A percentile compares a stretch with the other conserved stretches of the same genome.
Evolutionary conservation across 495 filamentous ascomycete genomes (phyloP).

Genomic region (Penicillium steckii): DNA sequence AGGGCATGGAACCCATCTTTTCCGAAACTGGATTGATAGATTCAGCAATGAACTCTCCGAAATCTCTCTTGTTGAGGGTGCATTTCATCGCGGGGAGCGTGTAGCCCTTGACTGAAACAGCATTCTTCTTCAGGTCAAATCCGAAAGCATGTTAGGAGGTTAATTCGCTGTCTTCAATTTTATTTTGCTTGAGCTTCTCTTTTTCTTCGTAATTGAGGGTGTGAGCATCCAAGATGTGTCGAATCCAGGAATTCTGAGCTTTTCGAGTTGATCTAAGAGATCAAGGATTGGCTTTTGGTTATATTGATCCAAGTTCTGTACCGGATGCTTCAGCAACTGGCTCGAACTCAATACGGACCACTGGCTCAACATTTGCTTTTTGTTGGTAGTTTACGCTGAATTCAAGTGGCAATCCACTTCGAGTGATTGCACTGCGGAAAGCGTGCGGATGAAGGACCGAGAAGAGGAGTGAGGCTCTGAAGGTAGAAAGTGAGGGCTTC

Average conservation of each 20-base stretch:
- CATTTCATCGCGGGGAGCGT: constrained; percentile 4
- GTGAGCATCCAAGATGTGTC: constrained; percentile 1
- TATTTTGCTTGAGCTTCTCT: background rate
- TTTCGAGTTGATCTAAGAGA: background rate
- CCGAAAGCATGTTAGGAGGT: constrained; percentile 13
- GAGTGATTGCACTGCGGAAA: constrained; percentile 11
- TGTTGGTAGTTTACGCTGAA: constrained; percentile 21
- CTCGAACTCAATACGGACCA: constrained; percentile 18
- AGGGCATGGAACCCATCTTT: background rate
- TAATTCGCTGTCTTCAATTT: background rate
- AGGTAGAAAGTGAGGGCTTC: background rate
- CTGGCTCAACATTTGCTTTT: background rate
- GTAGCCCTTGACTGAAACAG: constrained; percentile 18
- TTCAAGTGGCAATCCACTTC: constrained; percentile 13
- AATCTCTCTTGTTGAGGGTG: background rate
- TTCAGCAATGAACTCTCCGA: background rate
- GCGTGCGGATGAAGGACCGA: constrained; percentile 11
- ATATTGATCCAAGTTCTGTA: constrained; percentile 3
- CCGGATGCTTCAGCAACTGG: constrained; percentile 8
- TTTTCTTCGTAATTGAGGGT: background rate
- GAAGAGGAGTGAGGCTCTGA: constrained; percentile 2
- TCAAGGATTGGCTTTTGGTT: constrained; percentile 1
- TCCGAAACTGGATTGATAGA: background rate
- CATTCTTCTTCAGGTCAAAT: constrained; percentile 11
- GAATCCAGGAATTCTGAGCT: background rate